Base-by-base conservation (phyloP, 208 protist species). In the Crithidia thermophila region DNA sequence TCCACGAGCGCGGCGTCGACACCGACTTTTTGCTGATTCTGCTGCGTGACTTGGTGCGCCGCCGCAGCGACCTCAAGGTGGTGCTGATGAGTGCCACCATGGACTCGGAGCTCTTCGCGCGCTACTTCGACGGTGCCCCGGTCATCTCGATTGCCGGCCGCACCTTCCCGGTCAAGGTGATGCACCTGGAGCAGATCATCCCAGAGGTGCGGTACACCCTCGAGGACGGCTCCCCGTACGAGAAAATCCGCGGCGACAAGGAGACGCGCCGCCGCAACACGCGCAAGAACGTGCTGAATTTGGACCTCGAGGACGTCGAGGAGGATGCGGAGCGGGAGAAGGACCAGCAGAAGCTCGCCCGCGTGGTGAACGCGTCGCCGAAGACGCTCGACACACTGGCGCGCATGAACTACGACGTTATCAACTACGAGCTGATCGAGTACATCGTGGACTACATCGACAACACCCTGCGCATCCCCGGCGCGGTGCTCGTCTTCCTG, bases 1-100 rank as follows among this genome's bases (percentile, higher is more conserved):
- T 98, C 43, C 97, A 98, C 77, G 97, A 98, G 82, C 87, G 97
- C 40, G 99, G 98, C 16, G 94, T 99, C 6, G 90, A 98, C 68
- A 97, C 85, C 16, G 97, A 98, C 85, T 97, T 98, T 67, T 75
- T 98, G 28, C 83, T 98, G 16, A 95, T 98, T 37, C 77, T 98
- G 7, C 73, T 98, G 37, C 82, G 85, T 21, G 91, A 98, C 42
- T 71, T 98, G 23, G 72, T 98, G 56, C 67, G 75, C 8, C 71
- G 80, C 6, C 83, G 85, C 47, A 75, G 21, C 0, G 84, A 88
- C 58, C 61, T 98, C 18, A 97, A 95, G 68, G 81, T 98, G 4
- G 83, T 98, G 45, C 74, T 98, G 36, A 98, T 98, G 95, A 97
- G 88, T 65, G 97, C 97, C 18, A 98, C 97, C 33, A 92, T 99